A percentile compares a stretch with the other conserved stretches of the same genome.
Evolutionary conservation across 1,139 yeast species (phyloP).

Genomic region (Debaryomycetaceae sp.): DNA sequence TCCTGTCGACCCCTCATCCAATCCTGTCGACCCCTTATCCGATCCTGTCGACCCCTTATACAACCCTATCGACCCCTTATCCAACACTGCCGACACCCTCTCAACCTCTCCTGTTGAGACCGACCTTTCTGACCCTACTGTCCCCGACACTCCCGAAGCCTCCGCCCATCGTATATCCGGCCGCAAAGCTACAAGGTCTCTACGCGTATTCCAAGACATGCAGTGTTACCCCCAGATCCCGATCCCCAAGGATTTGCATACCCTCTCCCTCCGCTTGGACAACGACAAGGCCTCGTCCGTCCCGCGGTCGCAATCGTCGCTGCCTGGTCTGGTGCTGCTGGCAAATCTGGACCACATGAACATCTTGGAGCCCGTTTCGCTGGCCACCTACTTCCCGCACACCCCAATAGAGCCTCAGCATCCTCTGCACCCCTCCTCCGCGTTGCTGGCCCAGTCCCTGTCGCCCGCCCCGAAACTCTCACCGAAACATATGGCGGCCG

Average conservation of each 20-base stretch:
- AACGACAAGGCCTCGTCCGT: not conserved
- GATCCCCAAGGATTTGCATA: slow-evolving; percentile 2
- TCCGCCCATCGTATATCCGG: slow-evolving; percentile 13
- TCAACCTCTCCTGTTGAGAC: too few relatives aligned
- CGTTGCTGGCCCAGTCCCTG: not conserved
- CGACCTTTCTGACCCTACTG: too few relatives aligned
- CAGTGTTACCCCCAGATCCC: slow-evolving; percentile 9
- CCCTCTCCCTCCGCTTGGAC: not conserved
- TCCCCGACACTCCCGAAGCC: not conserved
- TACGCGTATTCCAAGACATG: slow-evolving; percentile 18
- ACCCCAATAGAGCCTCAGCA: slow-evolving; percentile 17
- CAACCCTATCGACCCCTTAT: too few relatives aligned
- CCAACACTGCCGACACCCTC: too few relatives aligned
- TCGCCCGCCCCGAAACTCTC: slow-evolving; percentile 13
- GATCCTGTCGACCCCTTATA: not conserved
- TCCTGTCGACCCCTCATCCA: slow-evolving; percentile 13
- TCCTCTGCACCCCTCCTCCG: slow-evolving; percentile 1
- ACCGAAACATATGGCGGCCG: slow-evolving; percentile 21
- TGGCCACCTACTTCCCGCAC: slow-evolving; percentile 63
- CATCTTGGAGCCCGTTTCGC: slow-evolving; percentile 41
- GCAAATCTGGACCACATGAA: slow-evolving; percentile 1
- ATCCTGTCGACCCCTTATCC: slow-evolving; percentile 3
- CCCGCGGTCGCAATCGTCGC: not conserved
- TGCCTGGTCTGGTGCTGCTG: slow-evolving; percentile 1
- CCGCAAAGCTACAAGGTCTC: slow-evolving; percentile 29